Evolutionary conservation across 2,329 filamentous ascomycete genomes (phyloP).

Genomic region (Aspergillus sojae): DNA sequence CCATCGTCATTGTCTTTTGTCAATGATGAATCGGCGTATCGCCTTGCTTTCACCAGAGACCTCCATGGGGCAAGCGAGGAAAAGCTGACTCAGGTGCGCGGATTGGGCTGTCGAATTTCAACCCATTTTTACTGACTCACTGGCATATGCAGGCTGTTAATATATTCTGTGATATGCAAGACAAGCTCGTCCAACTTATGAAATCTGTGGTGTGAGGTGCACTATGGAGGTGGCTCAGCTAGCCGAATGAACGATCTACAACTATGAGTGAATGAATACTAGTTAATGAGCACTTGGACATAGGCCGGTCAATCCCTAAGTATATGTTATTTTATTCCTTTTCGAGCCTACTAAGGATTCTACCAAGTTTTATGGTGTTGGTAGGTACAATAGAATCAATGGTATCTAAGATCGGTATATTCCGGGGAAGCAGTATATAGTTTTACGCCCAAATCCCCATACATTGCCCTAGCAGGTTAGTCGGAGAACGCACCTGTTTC

Average conservation of each 20-base stretch:
- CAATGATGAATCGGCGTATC: constrained; percentile 52
- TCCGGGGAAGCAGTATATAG: not conserved
- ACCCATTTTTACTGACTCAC: not conserved
- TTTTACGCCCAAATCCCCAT: not conserved
- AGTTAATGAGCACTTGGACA: not conserved
- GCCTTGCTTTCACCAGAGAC: constrained; percentile 55
- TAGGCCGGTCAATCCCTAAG: not conserved
- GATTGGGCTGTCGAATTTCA: not conserved
- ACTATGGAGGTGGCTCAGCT: not conserved
- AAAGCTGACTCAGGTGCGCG: constrained; percentile 50
- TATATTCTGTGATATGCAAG: constrained; percentile 61
- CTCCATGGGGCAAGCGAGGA: constrained; percentile 44
- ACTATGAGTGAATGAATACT: not conserved
- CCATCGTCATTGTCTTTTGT: constrained; percentile 29
- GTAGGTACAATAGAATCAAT: not conserved
- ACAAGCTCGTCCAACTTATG: constrained; percentile 49
- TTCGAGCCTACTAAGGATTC: not conserved
- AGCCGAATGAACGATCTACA: not conserved
- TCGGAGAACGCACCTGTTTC: not conserved
- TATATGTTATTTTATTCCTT: not conserved
- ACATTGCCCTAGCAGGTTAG: not conserved
- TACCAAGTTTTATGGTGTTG: not conserved
- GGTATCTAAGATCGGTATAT: not conserved
- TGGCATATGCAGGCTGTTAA: constrained; percentile 50
- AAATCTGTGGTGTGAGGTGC: constrained; percentile 4